Percentiles rank a stretch among this genome's conserved stretches.
phyloP scores from a whole-genome alignment of 2,329 filamentous ascomycete genomes.

The Boeremia exigua region DNA sequence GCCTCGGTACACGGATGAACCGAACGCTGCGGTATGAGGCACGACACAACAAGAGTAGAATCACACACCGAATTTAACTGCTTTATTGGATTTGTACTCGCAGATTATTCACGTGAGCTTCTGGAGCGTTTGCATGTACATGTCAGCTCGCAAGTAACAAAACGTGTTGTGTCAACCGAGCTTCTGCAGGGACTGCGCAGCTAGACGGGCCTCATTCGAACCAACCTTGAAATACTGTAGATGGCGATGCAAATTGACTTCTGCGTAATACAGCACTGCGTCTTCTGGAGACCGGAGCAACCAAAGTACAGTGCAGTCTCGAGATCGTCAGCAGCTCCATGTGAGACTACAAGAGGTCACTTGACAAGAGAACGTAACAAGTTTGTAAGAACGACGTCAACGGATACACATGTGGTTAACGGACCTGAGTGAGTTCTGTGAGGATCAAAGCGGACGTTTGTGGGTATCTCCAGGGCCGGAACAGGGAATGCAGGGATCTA shows the following conservation, averaged over 20 bases:
- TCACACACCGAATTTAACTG: neutral
- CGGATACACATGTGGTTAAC: too few species aligned
- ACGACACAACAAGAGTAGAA: neutral
- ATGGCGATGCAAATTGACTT: too few species aligned
- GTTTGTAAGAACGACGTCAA: too few species aligned
- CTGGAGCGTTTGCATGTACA: neutral
- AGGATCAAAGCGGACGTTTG: neutral
- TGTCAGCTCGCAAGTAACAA: neutral
- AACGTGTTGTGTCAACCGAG: neutral
- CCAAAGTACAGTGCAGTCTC: too few species aligned
- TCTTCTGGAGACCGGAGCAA: too few species aligned
- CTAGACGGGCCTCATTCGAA: too few species aligned
- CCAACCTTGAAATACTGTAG: too few species aligned
- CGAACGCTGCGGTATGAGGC: conserved; percentile 28
- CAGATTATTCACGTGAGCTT: neutral
- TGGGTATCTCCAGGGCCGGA: neutral
- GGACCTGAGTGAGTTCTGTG: neutral
- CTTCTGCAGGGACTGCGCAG: neutral
- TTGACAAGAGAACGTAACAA: too few species aligned
- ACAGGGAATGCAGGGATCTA: conserved; percentile 11
- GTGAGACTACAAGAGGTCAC: too few species aligned
- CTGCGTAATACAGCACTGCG: too few species aligned
- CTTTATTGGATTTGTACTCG: neutral
- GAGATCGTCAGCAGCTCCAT: too few species aligned
- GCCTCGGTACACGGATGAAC: conserved; percentile 42